Evolutionary conservation across 345 rosid genomes (phyloP).

Genomic region (Arabidopsis thaliana): DNA sequence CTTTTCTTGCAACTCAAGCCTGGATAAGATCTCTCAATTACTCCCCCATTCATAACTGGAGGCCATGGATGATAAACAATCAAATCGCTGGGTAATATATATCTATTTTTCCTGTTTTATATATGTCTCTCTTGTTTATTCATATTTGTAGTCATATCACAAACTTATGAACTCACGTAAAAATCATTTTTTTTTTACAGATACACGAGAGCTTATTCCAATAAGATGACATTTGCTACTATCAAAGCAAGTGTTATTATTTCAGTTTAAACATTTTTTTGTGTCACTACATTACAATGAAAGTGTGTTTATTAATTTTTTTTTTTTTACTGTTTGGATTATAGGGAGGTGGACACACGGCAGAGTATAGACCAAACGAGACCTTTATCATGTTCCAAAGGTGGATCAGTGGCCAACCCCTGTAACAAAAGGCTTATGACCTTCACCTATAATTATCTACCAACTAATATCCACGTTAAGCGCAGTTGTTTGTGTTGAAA

Average conservation of each 20-base stretch:
- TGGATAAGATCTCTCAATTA: conserved; percentile 60
- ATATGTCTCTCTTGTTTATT: not conserved
- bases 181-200: conserved; percentile 30
- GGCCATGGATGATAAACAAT: conserved; percentile 52
- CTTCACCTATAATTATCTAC: no score
- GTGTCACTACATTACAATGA: not conserved
- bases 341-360: conserved; percentile 40
- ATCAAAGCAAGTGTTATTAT: conserved; percentile 51
- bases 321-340: not conserved
- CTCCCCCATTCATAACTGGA: conserved; percentile 56
- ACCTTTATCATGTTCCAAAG: conserved; percentile 31
- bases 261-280: not conserved
- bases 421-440: not conserved
- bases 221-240: conserved; percentile 60
- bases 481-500: no score
- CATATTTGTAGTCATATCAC: not conserved
- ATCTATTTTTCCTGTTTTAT: not conserved
- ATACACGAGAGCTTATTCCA: conserved; percentile 56
- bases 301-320: not conserved
- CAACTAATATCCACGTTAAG: no score
- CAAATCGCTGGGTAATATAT: conserved; percentile 50
- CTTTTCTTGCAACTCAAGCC: conserved; percentile 56
- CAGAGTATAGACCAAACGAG: conserved; percentile 26
- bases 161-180: not conserved
- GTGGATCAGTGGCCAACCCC: conserved; percentile 29